A percentile compares a stretch with the other conserved stretches of the same genome.
These are phyloP conservation scores for Sporothrix pseudoabietina DNA, from an alignment of 2,329 filamentous ascomycete species.

Conservation along the genomic window DNA sequence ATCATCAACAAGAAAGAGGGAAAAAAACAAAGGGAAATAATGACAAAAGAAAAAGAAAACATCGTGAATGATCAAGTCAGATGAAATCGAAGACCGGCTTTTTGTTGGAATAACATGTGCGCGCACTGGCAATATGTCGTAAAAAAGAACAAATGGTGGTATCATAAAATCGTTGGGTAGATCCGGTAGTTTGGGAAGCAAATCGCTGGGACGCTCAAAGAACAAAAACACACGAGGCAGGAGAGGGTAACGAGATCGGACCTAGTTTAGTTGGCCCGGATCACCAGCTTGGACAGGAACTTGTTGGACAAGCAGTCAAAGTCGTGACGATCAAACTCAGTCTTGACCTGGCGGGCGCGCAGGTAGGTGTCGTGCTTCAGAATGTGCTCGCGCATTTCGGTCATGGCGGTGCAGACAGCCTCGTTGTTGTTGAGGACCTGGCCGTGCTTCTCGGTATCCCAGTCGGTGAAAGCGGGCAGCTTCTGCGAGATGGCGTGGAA, in stretches of 20 bases:
- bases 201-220: not conserved
- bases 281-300: slow-evolving; percentile 94
- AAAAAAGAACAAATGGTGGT: slow-evolving; percentile 13
- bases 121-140: slow-evolving; percentile 14
- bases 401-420: slow-evolving; percentile 93
- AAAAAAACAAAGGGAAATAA: slow-evolving; percentile 23
- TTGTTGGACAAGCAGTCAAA: slow-evolving; percentile 97
- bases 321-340: slow-evolving; percentile 86
- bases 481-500: slow-evolving; percentile 99
- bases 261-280: slow-evolving; percentile 77
- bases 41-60: slow-evolving; percentile 9
- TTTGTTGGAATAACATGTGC: not conserved
- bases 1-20: slow-evolving; percentile 25
- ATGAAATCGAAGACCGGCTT: slow-evolving; percentile 18
- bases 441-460: slow-evolving; percentile 90
- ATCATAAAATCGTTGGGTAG: slow-evolving; percentile 23
- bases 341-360: slow-evolving; percentile 68
- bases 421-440: slow-evolving; percentile 87
- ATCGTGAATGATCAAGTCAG: not conserved
- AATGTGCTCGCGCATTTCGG: slow-evolving; percentile 89
- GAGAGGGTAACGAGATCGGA: not conserved
- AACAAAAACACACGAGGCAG: not conserved
- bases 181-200: not conserved
- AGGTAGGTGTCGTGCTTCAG: slow-evolving; percentile 91
- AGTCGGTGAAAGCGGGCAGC: slow-evolving; percentile 86